Evolutionary conservation across 352 stramenopile genomes (phyloP), one percentile per base, ranked within the genome.

Genomic region (Phytophthora pistaciae): DNA sequence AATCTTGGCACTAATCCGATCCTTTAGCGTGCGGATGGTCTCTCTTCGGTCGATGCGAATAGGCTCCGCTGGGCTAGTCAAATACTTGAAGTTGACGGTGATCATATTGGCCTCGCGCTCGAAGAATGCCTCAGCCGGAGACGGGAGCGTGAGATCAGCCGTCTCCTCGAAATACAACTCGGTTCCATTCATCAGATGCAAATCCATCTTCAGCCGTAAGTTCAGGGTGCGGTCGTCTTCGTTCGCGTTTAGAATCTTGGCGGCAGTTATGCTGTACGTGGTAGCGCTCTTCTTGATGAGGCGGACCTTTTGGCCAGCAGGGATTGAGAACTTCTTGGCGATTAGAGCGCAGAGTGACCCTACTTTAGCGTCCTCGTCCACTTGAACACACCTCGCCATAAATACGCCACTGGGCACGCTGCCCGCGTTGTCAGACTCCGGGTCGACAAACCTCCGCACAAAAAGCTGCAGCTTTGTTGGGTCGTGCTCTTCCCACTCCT

Each of bases 21-120:
- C 73, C 52, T 96, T 96, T 27, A 96, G 58, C 16, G 55, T 63
- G 0, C 74, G 68, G 10, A 94, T 79, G 0, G 83, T 92, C 40
- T 96, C 82, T 54, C 88, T 78, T n/a, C 88, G 77, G 50, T 96
- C 88, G 27, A 96, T 92, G 11, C 75, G 77, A 64, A 96, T 82
- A 5, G 76, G 73, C 68, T 91, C 78, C 0, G 83, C 72, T 4
- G 75, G 40, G 20, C 59, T 69, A 8, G 76, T 75, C 50, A 84
- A 48, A 56, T 90, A 91, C 54, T 90, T 91, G 46, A 92, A 83
- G 40, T 90, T 93, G n/a, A 96, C 67, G 4, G 75, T 82, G 54
- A 96, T 94, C 75, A 90, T 85, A 59, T 96, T 94, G 13, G 87
- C 83, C 58, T 94, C 85, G 13, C 84, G 83, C 56, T 93, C 88